Percentiles rank a stretch among this genome's conserved stretches.
phyloP scores from a whole-genome alignment of 176 grass and related monocot genomes.

The barley (Hordeum vulgare) region DNA sequence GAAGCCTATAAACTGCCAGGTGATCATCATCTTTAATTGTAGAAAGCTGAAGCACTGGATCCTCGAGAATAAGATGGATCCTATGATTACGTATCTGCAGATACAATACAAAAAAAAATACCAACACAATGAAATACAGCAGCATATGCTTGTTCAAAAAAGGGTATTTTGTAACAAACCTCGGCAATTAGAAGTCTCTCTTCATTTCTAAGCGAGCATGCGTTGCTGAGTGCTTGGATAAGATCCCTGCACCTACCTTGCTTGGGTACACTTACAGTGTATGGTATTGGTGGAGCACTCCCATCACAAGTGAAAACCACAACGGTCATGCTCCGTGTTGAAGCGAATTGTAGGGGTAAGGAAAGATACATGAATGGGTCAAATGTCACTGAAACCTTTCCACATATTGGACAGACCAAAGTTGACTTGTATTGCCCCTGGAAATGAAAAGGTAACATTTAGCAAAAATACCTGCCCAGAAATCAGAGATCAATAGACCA shows the following conservation, averaged over 20 bases:
- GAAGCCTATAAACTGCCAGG: slow-evolving; percentile 83
- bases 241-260: slow-evolving; percentile 87
- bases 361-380: slow-evolving; percentile 99
- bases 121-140: slow-evolving; percentile 11
- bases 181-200: slow-evolving; percentile 93
- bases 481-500: slow-evolving; percentile 13
- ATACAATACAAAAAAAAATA: slow-evolving; percentile 26
- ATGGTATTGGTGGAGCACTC: slow-evolving; percentile 54
- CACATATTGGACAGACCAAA: slow-evolving; percentile 90
- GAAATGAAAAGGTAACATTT: slow-evolving; percentile 3
- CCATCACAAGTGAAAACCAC: slow-evolving; percentile 73
- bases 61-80: slow-evolving; percentile 78
- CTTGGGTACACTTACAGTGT: slow-evolving; percentile 92
- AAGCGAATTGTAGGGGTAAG: slow-evolving; percentile 87
- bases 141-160: slow-evolving; percentile 9
- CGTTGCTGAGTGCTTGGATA: slow-evolving; percentile 67
- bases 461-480: slow-evolving; percentile 7
- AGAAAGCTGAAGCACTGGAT: slow-evolving; percentile 76
- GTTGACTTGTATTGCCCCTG: slow-evolving; percentile 99
- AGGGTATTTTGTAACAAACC: slow-evolving; percentile 42
- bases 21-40: slow-evolving; percentile 86
- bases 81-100: slow-evolving; percentile 76
- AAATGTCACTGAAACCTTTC: slow-evolving; percentile 98
- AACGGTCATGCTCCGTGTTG: slow-evolving; percentile 65
- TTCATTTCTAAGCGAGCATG: slow-evolving; percentile 70